Percentiles rank a stretch among this genome's conserved stretches.
These are phyloP conservation scores for Raffaelea ambrosiae DNA, from an alignment of 2,329 filamentous ascomycete genomes.

Conservation along the genomic window DNA sequence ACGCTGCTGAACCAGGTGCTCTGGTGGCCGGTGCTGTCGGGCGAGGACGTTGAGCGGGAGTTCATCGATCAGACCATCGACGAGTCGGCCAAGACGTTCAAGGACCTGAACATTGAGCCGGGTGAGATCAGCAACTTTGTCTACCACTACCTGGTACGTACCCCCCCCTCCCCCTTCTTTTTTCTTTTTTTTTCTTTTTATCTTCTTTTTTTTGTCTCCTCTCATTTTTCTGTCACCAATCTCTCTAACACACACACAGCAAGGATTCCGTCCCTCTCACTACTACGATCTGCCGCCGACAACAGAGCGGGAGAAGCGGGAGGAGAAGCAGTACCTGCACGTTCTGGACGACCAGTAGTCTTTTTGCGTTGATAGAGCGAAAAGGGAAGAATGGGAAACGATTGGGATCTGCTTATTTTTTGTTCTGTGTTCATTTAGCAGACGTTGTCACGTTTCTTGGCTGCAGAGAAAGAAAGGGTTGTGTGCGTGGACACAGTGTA, in stretches of 20 bases:
- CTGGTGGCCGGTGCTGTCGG: constrained; percentile 82
- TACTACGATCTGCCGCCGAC: constrained; percentile 92
- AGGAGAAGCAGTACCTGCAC: constrained; percentile 96
- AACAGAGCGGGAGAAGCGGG: constrained; percentile 86
- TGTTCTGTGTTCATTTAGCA: no score
- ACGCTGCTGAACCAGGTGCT: constrained; percentile 69
- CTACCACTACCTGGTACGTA: constrained; percentile 83
- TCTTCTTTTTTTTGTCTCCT: not conserved
- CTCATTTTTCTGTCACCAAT: not conserved
- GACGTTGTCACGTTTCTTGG: no score
- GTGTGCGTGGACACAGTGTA: no score
- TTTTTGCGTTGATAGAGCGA: not conserved
- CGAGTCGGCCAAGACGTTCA: constrained; percentile 85
- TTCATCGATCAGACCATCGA: constrained; percentile 92
- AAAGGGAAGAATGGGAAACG: no score
- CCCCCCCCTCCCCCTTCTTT: not conserved
- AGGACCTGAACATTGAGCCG: constrained; percentile 83
- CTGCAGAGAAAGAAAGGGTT: no score
- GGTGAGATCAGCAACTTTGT: constrained; percentile 79
- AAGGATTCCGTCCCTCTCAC: constrained; percentile 80
- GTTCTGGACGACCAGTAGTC: constrained; percentile 76
- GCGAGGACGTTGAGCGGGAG: constrained; percentile 83
- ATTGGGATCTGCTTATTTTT: not conserved
- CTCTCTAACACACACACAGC: constrained; percentile 42
- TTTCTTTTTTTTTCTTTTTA: not conserved